Evolutionary conservation across 2,329 filamentous ascomycete genomes (phyloP).

Genomic region (Aureobasidium sp.): DNA sequence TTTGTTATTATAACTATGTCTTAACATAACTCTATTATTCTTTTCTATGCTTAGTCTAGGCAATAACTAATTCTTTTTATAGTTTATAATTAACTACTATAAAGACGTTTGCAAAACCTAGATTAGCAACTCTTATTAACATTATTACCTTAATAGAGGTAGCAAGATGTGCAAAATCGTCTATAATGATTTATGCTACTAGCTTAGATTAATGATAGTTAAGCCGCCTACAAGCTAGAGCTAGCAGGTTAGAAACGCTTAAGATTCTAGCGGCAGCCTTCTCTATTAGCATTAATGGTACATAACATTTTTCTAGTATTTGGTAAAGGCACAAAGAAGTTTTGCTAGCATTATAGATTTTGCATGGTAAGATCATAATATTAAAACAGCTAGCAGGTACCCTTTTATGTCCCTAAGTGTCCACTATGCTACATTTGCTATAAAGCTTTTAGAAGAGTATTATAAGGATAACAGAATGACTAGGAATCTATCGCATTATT

Average conservation of each 20-base stretch:
- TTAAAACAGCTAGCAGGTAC: too few relatives aligned
- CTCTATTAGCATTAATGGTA: background rate
- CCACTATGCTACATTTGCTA: too few relatives aligned
- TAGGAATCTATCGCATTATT: too few relatives aligned
- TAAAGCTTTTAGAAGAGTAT: too few relatives aligned
- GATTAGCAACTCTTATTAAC: background rate
- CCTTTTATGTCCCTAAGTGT: too few relatives aligned
- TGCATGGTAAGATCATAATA: too few relatives aligned
- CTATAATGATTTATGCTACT: constrained; percentile 5
- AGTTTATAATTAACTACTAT: background rate
- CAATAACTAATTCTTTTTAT: background rate
- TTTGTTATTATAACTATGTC: background rate
- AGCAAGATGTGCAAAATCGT: background rate
- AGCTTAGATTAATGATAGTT: constrained; percentile 6
- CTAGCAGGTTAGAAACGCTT: background rate
- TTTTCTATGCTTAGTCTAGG: background rate
- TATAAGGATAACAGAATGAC: too few relatives aligned
- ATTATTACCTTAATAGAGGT: background rate
- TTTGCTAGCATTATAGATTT: too few relatives aligned
- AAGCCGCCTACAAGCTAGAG: background rate
- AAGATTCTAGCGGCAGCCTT: background rate
- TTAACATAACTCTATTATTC: background rate
- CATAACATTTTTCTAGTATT: too few relatives aligned
- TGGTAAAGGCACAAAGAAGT: too few relatives aligned
- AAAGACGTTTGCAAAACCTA: constrained; percentile 8